Percentiles rank a stretch among this genome's conserved stretches.
Evolutionary conservation across 805 yeast genomes (phyloP).

Genomic region (Saccharomycopsis vini): DNA sequence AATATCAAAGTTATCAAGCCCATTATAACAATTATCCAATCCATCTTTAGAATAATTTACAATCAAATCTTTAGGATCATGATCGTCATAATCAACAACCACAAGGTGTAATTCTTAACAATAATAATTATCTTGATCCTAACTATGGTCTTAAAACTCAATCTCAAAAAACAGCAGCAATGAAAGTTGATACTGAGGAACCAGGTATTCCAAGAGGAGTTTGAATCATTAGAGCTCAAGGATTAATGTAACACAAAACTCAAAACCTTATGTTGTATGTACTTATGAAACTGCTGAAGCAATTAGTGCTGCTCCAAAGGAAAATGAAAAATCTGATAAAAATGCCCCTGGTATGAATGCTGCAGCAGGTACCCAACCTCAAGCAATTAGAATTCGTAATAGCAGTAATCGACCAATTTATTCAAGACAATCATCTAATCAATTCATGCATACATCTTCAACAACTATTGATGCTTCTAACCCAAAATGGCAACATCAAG

Average conservation of each 20-base stretch:
- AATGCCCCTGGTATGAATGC: conserved; percentile 2
- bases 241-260: conserved; percentile 45
- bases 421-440: conserved; percentile 38
- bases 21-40: no score
- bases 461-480: conserved; percentile 34
- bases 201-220: conserved; percentile 48
- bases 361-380: conserved; percentile 6
- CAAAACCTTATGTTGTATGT: conserved; percentile 85
- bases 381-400: conserved; percentile 21
- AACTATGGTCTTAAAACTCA: no score
- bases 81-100: no score
- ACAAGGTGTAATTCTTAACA: no score
- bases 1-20: no score
- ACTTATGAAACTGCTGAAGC: conserved; percentile 88
- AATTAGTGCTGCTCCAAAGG: conserved; percentile 71
- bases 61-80: no score
- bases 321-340: conserved; percentile 24
- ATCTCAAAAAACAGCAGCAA: conserved; percentile 9
- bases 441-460: conserved; percentile 20
- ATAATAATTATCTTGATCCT: no score
- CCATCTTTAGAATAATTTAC: no score
- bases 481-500: conserved; percentile 89
- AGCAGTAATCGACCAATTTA: conserved; percentile 32
- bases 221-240: conserved; percentile 70
- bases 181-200: conserved; percentile 18